Percentiles rank a stretch among this genome's conserved stretches.
These are phyloP conservation scores for Monoraphidium neglectum DNA, from an alignment of 139 green algal genomes.

Conservation along the genomic window DNA sequence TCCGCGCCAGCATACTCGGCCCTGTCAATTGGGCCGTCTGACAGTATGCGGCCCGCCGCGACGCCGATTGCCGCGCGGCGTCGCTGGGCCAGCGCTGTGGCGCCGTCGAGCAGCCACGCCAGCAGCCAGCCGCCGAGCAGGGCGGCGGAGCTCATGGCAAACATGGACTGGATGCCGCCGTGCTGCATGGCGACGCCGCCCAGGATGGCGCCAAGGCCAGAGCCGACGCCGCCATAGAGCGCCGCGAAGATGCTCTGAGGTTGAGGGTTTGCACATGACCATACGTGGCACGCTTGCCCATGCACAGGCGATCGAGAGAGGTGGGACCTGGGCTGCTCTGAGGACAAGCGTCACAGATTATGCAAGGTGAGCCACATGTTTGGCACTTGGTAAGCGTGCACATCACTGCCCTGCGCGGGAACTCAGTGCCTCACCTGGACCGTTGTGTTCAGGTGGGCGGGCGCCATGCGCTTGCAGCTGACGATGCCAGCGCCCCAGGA, in stretches of 20 bases:
- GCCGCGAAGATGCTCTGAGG: slow-evolving; percentile 24
- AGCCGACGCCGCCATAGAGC: slow-evolving; percentile 30
- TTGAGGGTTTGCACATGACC: not conserved
- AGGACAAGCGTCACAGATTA: not conserved
- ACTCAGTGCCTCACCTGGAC: slow-evolving; percentile 25
- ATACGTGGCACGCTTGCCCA: not conserved
- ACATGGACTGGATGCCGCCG: slow-evolving; percentile 22
- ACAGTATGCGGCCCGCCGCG: no score
- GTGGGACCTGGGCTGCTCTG: not conserved
- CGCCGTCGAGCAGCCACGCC: not conserved
- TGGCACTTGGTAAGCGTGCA: not conserved
- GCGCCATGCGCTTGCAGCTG: slow-evolving; percentile 40
- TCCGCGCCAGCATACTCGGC: no score
- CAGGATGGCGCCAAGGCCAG: slow-evolving; percentile 31
- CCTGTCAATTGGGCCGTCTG: no score
- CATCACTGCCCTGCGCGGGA: not conserved
- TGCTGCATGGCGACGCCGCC: slow-evolving; percentile 30
- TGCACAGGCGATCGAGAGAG: not conserved
- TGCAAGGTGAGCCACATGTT: not conserved
- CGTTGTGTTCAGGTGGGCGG: slow-evolving; percentile 32
- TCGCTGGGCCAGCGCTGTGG: not conserved
- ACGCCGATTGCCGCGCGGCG: no score
- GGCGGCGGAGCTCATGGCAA: slow-evolving; percentile 12
- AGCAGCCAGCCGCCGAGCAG: slow-evolving; percentile 20
- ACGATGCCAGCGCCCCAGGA: slow-evolving; percentile 44